Conservation (phyloP, 2,329 filamentous ascomycete genomes). For the Fusarium camptoceras region DNA sequence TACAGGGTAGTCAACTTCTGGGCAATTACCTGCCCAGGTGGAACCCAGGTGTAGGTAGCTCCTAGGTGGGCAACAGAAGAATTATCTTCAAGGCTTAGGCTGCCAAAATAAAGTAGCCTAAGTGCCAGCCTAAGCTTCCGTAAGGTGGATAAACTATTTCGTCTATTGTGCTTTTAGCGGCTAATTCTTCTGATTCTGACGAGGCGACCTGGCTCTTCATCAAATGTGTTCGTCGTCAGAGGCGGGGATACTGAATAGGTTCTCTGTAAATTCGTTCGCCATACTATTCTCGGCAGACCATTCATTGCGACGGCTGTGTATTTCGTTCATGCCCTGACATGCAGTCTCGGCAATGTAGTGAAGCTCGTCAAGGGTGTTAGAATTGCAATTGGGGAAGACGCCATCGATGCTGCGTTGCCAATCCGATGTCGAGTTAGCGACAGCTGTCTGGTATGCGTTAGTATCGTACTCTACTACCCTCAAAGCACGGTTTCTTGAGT, state of each 20-base stretch:
- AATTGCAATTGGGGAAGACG: conserved; percentile 58
- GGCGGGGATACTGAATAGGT: conserved; percentile 40
- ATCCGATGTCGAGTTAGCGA: conserved; percentile 55
- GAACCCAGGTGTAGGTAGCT: too few relatives aligned
- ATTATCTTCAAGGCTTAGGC: too few relatives aligned
- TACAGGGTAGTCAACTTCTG: conserved; percentile 11
- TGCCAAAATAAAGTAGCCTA: neutral
- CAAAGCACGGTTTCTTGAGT: conserved; percentile 41
- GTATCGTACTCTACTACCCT: conserved; percentile 52
- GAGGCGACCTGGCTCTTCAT: conserved; percentile 1
- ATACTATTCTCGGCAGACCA: conserved; percentile 47
- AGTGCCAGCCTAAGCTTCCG: too few relatives aligned
- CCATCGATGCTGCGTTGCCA: conserved; percentile 60
- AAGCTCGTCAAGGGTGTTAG: conserved; percentile 57
- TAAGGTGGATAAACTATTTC: too few relatives aligned
- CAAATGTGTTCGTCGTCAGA: conserved; percentile 25
- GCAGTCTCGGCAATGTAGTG: conserved; percentile 59
- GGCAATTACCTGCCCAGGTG: neutral
- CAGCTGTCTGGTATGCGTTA: conserved; percentile 53
- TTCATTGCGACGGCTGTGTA: conserved; percentile 52
- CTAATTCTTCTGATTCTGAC: too few relatives aligned
- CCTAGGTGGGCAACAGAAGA: too few relatives aligned
- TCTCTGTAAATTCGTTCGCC: conserved; percentile 50
- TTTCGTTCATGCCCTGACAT: conserved; percentile 58
- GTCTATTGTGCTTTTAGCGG: too few relatives aligned